Base-by-base conservation (phyloP, 2,329 filamentous ascomycete genomes). In the Fusarium brachygibbosum region DNA sequence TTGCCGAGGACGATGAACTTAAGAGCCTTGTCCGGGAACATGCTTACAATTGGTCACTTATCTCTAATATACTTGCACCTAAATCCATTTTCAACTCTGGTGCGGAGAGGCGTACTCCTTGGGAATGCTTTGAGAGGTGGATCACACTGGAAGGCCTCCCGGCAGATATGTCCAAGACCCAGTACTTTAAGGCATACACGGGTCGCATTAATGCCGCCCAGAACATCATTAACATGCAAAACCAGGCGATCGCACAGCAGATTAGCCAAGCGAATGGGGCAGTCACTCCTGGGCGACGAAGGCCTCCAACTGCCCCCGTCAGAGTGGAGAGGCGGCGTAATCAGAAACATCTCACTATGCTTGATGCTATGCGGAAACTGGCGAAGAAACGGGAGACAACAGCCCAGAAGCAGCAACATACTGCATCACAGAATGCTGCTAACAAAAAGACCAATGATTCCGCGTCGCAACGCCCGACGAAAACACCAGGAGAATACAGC, bases 41-140 rank as follows among this genome's bases (percentile, higher is more conserved):
- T 76, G 93, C 93, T 0, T 98, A 98, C 82, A 99, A 99, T 74
- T 99, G 96, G 96, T 97, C 94, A 5, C 84, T 99, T 7, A 97
- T 98, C 55, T 93, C 94, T 2, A 92, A 88, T 72, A 90, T 95
- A 63, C 83, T 98, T 54, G 86, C 89, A 3, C 86, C 91, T 17
- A 89, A 88, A 53, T 97, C 93, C 0, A 78, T 90, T 16, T 97
- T 93, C 75, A 87, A 89, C n/a, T 95, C 94, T 21, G 93, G 93
- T 3, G 90, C 93, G 13, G 95, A 98, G 77, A 88, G 96, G 66
- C 88, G 96, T 48, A 98, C 95, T 4, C 94, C 95, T 0, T 99
- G 96, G 96, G 96, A 99, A 81, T 99, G 96, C 77, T 99, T 99
- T 74, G 96, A 99, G 80, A 88, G 96, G 42, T 99, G 95, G 95